Percentiles rank a stretch among this genome's conserved stretches.
These are phyloP conservation scores for Malbranchea cinnamomea DNA, from an alignment of 2,329 filamentous ascomycete species.

Conservation along the genomic window DNA sequence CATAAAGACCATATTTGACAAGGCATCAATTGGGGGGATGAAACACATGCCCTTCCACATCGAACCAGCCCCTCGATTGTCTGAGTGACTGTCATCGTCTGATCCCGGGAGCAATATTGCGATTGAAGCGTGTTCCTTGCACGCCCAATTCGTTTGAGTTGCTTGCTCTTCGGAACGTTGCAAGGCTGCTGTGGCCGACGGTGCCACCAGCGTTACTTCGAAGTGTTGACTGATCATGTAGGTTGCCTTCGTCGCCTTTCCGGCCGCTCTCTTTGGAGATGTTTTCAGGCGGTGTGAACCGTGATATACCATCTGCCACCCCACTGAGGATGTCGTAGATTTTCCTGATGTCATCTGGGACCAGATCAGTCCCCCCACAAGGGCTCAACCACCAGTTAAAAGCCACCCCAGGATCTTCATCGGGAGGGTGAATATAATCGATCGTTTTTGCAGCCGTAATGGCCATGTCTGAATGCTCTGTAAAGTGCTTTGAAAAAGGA, in stretches of 20 bases:
- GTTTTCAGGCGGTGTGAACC: constrained; percentile 3
- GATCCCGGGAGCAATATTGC: neutral
- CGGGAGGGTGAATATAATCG: neutral
- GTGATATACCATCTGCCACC: constrained; percentile 2
- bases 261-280: constrained; percentile 2
- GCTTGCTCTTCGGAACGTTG: neutral
- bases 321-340: constrained; percentile 1
- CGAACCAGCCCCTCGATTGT: neutral
- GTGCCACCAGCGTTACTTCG: neutral
- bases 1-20: neutral
- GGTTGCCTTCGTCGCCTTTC: constrained; percentile 3
- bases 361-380: constrained; percentile 1
- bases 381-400: constrained; percentile 1
- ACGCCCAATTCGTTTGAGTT: neutral
- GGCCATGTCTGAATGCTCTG: neutral
- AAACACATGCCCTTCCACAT: constrained; percentile 2
- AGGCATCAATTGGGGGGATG: neutral
- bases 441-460: neutral
- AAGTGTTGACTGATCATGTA: neutral
- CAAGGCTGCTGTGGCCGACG: neutral
- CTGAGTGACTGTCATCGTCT: neutral
- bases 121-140: neutral
- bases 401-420: neutral
- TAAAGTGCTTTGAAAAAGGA: no score
- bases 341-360: constrained; percentile 1